Percentiles rank a stretch among this genome's conserved stretches.
Conservation (phyloP, 306 rosid species). For the Luffa aegyptiaca region DNA sequence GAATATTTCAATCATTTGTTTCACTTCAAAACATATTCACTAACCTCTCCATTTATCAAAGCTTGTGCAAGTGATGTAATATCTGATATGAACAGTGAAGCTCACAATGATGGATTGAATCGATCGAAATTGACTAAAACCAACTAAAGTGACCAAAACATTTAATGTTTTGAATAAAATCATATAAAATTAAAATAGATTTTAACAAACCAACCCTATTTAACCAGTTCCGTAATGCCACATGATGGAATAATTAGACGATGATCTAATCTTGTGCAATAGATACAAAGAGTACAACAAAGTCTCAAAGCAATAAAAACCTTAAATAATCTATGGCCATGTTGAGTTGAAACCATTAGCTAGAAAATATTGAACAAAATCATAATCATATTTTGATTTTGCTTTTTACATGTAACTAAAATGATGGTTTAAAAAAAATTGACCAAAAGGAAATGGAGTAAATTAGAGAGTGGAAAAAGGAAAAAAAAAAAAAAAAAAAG, state of each 20-base stretch:
- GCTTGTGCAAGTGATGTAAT: background rate
- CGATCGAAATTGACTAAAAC: background rate
- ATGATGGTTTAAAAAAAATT: constrained; percentile 1
- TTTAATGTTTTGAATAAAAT: background rate
- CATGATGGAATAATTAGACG: background rate
- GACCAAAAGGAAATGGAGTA: background rate
- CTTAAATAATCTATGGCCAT: background rate
- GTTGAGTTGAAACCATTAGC: background rate
- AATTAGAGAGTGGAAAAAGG: too few species aligned
- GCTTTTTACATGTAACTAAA: background rate
- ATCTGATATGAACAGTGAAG: background rate
- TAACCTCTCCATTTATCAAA: background rate
- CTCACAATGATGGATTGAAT: background rate
- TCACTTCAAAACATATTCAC: background rate
- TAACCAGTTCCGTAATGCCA: background rate
- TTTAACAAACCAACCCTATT: background rate
- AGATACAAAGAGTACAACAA: too few species aligned
- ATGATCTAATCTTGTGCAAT: background rate
- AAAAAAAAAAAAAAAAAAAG: too few species aligned
- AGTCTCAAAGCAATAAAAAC: background rate
- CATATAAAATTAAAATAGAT: background rate
- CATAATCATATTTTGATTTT: background rate
- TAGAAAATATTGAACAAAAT: background rate
- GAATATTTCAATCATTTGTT: background rate
- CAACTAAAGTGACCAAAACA: background rate